Evolutionary conservation across 805 yeast genomes (phyloP), one percentile per base, ranked within the genome.

Genomic region (Candida glaebosa): DNA sequence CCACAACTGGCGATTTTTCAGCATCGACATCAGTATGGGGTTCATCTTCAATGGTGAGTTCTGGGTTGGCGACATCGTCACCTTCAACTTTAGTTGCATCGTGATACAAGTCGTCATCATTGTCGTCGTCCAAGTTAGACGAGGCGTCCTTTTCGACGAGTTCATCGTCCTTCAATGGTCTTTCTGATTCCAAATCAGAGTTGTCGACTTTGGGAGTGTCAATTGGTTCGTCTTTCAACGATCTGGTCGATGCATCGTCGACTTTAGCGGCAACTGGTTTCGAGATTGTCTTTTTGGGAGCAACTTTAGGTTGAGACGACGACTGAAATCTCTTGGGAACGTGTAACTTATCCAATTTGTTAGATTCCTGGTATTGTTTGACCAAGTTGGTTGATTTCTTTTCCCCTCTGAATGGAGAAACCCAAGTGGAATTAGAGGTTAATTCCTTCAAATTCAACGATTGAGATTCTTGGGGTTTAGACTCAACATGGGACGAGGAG

Each of bases 301-400:
- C 3, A 47, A 56, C 37, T 49, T 58, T 45, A 6, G 65, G 64
- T 36, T 61, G 65, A 45, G 64, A 58, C 8, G 69, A 63, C 17
- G 73, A 71, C 50, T 69, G 73, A 26, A 65, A 69, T 49, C 66
- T 67, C 53, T 60, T 61, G 20, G 75, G 75, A 18, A 69, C 71
- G 31, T 50, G 58, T 31, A 69, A 46, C 20, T 57, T 53, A 18
- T 56, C 53, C 36, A 69, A 60, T 24, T 54, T 50, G 51, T 68
- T 69, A 32, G 54, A 53, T 12, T 61, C 63, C 42, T 58, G 58
- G 43, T 61, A 67, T 49, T 67, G 61, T 46, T 67, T 51, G 37
- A 57, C 52, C 40, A 63, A 60, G 50, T 62, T 67, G 36, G 34
- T 42, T 35, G 42, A 44, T 52, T 60, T 61, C 37, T 49, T 54